Percentiles rank a stretch among this genome's conserved stretches.
Conservation (phyloP, 257 asterid species). For the Gentiana straminea region DNA sequence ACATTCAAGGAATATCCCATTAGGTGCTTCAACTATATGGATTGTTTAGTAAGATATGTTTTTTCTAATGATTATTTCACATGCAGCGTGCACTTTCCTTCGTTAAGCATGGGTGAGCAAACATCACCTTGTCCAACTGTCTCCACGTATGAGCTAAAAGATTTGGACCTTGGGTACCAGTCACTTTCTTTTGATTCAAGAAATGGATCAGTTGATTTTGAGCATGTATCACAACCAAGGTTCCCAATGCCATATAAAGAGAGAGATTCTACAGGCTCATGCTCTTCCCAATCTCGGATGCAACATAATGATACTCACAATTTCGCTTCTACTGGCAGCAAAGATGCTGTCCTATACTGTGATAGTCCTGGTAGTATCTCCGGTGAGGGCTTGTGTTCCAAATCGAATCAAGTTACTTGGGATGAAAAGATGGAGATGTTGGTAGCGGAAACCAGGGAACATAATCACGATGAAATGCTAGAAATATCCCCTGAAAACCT, state of each 20-base stretch:
- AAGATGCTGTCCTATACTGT: conserved; percentile 29
- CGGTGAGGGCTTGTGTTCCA: conserved; percentile 39
- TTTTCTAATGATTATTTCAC: conserved; percentile 11
- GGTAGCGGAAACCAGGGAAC: conserved; percentile 20
- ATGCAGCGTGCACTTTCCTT: conserved; percentile 44
- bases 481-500: conserved; percentile 23
- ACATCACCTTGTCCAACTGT: conserved; percentile 46
- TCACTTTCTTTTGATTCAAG: conserved; percentile 38
- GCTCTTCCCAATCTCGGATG: conserved; percentile 38
- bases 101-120: conserved; percentile 31
- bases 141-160: conserved; percentile 33
- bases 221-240: conserved; percentile 40
- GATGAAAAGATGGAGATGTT: conserved; percentile 40
- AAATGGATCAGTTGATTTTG: conserved; percentile 38
- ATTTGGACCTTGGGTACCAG: conserved; percentile 42
- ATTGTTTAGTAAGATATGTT: neutral
- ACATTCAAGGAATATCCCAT: too few species aligned
- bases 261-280: conserved; percentile 41
- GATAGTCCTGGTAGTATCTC: conserved; percentile 27
- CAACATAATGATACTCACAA: conserved; percentile 35
- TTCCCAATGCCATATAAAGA: conserved; percentile 49
- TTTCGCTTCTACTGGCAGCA: conserved; percentile 37
- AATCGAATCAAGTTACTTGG: conserved; percentile 45
- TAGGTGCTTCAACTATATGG: too few species aligned
- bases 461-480: conserved; percentile 23